phyloP scores from a whole-genome alignment of 208 protist genomes.

The Vickermania ingenoplastis region DNA sequence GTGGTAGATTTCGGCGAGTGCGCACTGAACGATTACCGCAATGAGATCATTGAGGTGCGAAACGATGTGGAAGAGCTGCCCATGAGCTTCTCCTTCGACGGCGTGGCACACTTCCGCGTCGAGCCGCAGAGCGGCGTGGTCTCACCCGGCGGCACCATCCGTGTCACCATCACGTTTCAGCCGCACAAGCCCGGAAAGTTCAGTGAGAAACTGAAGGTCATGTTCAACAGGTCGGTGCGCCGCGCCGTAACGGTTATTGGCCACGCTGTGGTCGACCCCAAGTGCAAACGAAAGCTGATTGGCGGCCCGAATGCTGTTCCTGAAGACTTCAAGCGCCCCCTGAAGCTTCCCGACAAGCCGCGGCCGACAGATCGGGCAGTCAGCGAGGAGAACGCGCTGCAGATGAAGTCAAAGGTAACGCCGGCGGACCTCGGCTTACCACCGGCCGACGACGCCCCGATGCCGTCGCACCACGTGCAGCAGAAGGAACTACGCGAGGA shows the following conservation, averaged over 20 bases:
- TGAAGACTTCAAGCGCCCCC: conserved; percentile 40
- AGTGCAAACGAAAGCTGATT: conserved; percentile 4
- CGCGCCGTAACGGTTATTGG: conserved; percentile 46
- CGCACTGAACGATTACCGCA: conserved; percentile 36
- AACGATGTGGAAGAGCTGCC: conserved; percentile 79
- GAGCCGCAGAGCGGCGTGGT: conserved; percentile 37
- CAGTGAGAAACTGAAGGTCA: conserved; percentile 41
- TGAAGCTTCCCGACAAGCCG: conserved; percentile 5
- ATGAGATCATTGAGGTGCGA: conserved; percentile 32
- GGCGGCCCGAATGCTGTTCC: conserved; percentile 38
- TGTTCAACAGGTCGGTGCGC: conserved; percentile 60
- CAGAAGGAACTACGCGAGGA: conserved; percentile 14
- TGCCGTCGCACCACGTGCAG: conserved; percentile 16
- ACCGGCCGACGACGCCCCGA: conserved; percentile 67
- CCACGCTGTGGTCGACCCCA: conserved; percentile 16
- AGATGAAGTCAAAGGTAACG: conserved; percentile 3
- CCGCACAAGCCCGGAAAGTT: conserved; percentile 76
- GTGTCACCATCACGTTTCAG: conserved; percentile 67
- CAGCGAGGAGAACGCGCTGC: conserved; percentile 1
- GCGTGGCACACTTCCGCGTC: conserved; percentile 74
- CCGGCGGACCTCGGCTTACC: conserved; percentile 81
- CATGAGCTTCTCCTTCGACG: conserved; percentile 51
- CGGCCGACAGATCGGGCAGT: not conserved
- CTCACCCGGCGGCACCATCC: conserved; percentile 15
- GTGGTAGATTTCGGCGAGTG: conserved; percentile 75